These are phyloP conservation scores for Trypanosoma scelopori DNA, from an alignment of 208 protist genomes.

Conservation along the genomic window DNA sequence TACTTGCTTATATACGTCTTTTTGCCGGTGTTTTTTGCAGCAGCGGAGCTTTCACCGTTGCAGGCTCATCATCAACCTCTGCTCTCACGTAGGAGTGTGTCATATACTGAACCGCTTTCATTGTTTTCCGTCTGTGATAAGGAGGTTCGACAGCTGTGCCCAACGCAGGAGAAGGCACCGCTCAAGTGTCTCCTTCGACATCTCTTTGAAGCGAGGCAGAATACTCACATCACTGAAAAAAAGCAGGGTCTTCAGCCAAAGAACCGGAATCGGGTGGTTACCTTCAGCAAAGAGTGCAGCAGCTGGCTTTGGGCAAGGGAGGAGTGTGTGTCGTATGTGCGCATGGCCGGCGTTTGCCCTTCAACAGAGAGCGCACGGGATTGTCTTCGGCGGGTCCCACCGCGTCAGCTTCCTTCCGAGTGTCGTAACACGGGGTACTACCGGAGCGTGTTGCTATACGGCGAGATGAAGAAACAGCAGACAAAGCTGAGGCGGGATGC, in stretches of 20 bases:
- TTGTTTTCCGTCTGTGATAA: constrained; percentile 17
- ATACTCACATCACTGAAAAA: neutral
- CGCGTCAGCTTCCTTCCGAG: constrained; percentile 31
- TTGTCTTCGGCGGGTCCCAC: constrained; percentile 59
- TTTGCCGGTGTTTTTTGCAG: constrained; percentile 4
- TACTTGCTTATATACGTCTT: no score
- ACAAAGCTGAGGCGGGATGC: neutral
- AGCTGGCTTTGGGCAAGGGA: constrained; percentile 62
- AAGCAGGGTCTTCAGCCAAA: neutral
- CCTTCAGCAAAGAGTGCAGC: constrained; percentile 38
- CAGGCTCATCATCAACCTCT: neutral
- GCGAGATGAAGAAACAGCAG: constrained; percentile 31
- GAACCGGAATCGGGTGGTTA: neutral
- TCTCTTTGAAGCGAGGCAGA: neutral
- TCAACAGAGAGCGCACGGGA: constrained; percentile 30
- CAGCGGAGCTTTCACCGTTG: neutral
- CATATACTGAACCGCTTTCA: neutral
- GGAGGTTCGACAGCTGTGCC: constrained; percentile 17
- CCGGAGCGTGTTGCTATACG: constrained; percentile 62
- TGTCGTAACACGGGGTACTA: constrained; percentile 77
- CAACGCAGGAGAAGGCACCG: constrained; percentile 3
- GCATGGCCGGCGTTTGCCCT: constrained; percentile 31
- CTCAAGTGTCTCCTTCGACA: constrained; percentile 29
- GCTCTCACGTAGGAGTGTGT: neutral
- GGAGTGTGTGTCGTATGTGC: constrained; percentile 50